Conservation (phyloP, 2,329 filamentous ascomycete genomes). For the Stemphylium beticola region DNA sequence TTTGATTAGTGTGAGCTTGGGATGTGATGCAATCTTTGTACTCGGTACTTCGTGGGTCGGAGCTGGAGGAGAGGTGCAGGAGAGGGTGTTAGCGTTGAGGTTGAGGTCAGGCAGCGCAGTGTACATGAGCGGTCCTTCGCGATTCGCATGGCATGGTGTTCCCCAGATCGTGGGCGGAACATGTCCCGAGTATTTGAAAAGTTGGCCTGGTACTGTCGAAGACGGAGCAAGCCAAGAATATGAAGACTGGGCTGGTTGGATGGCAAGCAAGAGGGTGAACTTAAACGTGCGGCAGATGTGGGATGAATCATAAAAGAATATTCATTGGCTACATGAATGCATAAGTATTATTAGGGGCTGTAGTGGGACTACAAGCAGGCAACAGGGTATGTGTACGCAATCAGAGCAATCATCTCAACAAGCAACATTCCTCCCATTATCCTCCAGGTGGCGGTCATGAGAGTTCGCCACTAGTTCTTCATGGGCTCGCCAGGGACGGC, state of each 20-base stretch:
- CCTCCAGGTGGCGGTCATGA: neutral
- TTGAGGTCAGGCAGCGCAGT: conserved; percentile 86
- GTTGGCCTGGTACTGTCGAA: conserved; percentile 70
- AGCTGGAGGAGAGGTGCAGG: conserved; percentile 20
- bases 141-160: conserved; percentile 95
- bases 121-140: conserved; percentile 81
- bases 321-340: neutral
- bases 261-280: conserved; percentile 86
- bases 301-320: conserved; percentile 43
- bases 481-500: conserved; percentile 40
- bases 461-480: conserved; percentile 28
- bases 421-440: neutral
- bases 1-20: conserved; percentile 84
- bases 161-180: conserved; percentile 82
- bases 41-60: conserved; percentile 58
- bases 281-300: conserved; percentile 91
- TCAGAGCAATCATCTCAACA: neutral
- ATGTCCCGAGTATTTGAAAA: conserved; percentile 74
- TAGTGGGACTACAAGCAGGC: neutral
- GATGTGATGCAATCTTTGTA: conserved; percentile 89
- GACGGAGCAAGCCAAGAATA: conserved; percentile 53
- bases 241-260: conserved; percentile 82
- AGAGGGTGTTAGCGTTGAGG: conserved; percentile 30
- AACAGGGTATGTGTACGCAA: conserved; percentile 5
- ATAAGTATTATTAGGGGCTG: conserved; percentile 6